Conservation (phyloP, 257 asterid species). For the Petrea volubilis region DNA sequence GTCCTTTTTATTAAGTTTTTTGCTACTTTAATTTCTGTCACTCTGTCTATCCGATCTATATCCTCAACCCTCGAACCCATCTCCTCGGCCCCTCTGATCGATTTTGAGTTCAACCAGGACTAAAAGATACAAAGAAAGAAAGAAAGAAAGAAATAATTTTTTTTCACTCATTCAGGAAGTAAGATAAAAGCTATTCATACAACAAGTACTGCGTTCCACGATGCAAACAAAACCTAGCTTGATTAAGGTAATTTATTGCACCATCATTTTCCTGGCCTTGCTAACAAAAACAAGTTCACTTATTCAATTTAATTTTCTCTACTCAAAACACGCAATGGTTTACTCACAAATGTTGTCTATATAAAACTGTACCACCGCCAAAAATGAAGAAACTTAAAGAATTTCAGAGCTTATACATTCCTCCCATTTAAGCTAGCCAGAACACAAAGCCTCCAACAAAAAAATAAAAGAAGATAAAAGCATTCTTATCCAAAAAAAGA, state of each 20-base stretch:
- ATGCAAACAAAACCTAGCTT: neutral
- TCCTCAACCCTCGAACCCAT: too few species aligned
- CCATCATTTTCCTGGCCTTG: neutral
- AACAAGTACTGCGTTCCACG: neutral
- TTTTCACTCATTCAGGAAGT: neutral
- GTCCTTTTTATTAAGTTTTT: too few species aligned
- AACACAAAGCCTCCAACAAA: conserved; percentile 18
- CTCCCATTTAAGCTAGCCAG: neutral
- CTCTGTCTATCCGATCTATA: too few species aligned
- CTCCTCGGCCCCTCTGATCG: too few species aligned
- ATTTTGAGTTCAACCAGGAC: too few species aligned
- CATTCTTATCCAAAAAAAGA: neutral
- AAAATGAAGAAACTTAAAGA: neutral
- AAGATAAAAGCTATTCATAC: neutral
- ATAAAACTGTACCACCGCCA: neutral
- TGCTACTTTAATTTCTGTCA: too few species aligned
- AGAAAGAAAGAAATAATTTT: neutral
- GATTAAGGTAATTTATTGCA: conserved; percentile 6
- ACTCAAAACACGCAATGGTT: conserved; percentile 19
- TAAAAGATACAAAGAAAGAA: neutral
- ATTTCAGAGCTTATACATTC: neutral
- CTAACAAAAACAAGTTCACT: neutral
- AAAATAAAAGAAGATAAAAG: neutral
- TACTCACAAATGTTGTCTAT: neutral
- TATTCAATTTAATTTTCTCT: neutral